These are phyloP conservation scores for Trametes maxima DNA, from an alignment of 768 basidiomycete species.

Conservation along the genomic window DNA sequence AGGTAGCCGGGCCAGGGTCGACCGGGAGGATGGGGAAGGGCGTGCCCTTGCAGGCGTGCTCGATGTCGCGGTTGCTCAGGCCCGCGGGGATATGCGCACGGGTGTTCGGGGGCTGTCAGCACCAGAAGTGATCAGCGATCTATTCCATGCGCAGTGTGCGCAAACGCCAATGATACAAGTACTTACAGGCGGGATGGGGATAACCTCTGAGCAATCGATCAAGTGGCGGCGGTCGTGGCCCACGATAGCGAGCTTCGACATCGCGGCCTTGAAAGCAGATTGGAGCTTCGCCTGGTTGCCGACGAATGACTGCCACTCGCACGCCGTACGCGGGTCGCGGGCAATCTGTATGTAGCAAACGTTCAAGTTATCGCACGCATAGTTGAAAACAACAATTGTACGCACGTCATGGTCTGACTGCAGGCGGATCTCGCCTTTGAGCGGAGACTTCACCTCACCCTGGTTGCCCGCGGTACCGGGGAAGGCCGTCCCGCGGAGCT, in stretches of 20 bases:
- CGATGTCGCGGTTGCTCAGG: slow-evolving; percentile 9
- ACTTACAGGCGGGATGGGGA: slow-evolving; percentile 19
- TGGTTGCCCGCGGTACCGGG: slow-evolving; percentile 29
- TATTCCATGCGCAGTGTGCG: too few species aligned
- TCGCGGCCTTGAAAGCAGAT: slow-evolving; percentile 25
- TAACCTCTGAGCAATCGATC: slow-evolving; percentile 31
- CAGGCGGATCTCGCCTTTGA: slow-evolving; percentile 34
- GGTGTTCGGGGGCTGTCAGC: neutral
- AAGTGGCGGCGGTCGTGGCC: slow-evolving; percentile 24
- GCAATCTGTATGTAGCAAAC: slow-evolving; percentile 20
- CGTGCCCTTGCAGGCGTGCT: slow-evolving; percentile 5
- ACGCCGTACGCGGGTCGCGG: slow-evolving; percentile 35
- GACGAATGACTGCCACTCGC: slow-evolving; percentile 34
- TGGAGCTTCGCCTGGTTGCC: slow-evolving; percentile 27
- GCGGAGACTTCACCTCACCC: slow-evolving; percentile 32
- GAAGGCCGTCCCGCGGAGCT: slow-evolving; percentile 28
- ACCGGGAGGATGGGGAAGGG: slow-evolving; percentile 13
- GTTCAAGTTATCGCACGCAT: neutral
- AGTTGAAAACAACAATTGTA: neutral
- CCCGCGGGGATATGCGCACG: slow-evolving; percentile 14
- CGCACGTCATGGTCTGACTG: slow-evolving; percentile 29
- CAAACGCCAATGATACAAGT: neutral
- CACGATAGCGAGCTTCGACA: slow-evolving; percentile 30
- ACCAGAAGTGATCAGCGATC: neutral
- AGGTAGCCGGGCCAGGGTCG: slow-evolving; percentile 10